Conservation (phyloP, 1,284 basidiomycete species). For the Cutaneotrichosporon mucoides region DNA sequence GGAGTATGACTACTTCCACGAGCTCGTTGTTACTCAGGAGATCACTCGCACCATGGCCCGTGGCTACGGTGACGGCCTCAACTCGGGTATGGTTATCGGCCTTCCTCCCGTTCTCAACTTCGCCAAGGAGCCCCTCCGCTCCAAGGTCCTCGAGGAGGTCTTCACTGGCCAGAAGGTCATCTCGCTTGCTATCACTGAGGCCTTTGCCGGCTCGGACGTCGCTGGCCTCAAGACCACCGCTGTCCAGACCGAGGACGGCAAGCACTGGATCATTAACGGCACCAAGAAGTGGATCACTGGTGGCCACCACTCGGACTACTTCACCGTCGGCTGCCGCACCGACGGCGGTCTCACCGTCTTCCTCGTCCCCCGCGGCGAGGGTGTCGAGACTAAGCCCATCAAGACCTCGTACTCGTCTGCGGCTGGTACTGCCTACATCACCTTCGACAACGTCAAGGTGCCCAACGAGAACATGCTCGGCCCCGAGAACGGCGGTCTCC, state of each 20-base stretch:
- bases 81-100: constrained; percentile 67
- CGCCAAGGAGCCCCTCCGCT: constrained; percentile 55
- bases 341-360: constrained; percentile 83
- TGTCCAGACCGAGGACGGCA: constrained; percentile 72
- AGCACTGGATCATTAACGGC: constrained; percentile 71
- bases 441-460: constrained; percentile 73
- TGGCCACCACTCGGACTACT: constrained; percentile 55
- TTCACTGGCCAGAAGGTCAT: constrained; percentile 65
- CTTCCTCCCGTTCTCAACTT: constrained; percentile 63
- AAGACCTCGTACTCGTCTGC: constrained; percentile 80
- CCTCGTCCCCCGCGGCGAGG: constrained; percentile 69
- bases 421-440: constrained; percentile 77
- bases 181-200: constrained; percentile 78
- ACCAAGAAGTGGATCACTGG: constrained; percentile 95
- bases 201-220: constrained; percentile 89
- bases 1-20: constrained; percentile 72
- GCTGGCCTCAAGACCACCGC: constrained; percentile 78
- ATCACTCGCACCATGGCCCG: constrained; percentile 71
- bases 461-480: constrained; percentile 82
- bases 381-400: constrained; percentile 79
- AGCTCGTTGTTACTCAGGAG: constrained; percentile 84
- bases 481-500: constrained; percentile 73
- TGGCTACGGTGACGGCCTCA: constrained; percentile 75
- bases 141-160: constrained; percentile 74
- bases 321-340: constrained; percentile 32